Percentiles rank a stretch among this genome's conserved stretches.
phyloP scores from a whole-genome alignment of 78 protist species.

The Dictyostelium citrinum region DNA sequence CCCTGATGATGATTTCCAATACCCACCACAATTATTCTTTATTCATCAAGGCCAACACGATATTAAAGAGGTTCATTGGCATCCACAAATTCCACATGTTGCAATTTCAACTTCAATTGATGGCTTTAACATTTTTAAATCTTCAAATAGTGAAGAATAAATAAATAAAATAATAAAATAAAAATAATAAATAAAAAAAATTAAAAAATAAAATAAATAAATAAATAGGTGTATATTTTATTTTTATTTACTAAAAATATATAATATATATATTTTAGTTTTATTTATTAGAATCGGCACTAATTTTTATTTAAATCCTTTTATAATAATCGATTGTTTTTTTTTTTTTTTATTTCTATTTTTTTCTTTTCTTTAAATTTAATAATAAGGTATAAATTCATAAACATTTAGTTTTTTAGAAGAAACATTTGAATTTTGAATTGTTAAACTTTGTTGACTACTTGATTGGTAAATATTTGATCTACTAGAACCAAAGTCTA shows the following conservation, averaged over 20 bases:
- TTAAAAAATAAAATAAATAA: background rate
- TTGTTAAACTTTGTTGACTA: background rate
- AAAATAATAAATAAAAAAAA: background rate
- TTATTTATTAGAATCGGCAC: background rate
- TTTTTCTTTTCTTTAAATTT: background rate
- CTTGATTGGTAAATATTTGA: background rate
- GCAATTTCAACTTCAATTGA: slow-evolving; percentile 89
- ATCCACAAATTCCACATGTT: slow-evolving; percentile 92
- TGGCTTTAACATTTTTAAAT: slow-evolving; percentile 92
- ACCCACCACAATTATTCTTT: slow-evolving; percentile 93
- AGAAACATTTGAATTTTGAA: background rate
- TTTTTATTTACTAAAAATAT: background rate
- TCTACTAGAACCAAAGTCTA: background rate
- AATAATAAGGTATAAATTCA: slow-evolving; percentile 12
- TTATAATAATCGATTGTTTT: background rate
- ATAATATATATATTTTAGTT: background rate
- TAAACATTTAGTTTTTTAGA: background rate
- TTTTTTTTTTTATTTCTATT: background rate
- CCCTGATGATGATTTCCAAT: slow-evolving; percentile 58
- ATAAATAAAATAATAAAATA: background rate
- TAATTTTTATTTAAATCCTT: background rate
- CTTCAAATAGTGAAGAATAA: slow-evolving; percentile 52
- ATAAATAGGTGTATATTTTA: too few species aligned
- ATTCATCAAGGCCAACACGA: slow-evolving; percentile 95
- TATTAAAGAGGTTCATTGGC: slow-evolving; percentile 96